Evolutionary conservation across 2,329 filamentous ascomycete species (phyloP).

Genomic region (Didymella segeticola): DNA sequence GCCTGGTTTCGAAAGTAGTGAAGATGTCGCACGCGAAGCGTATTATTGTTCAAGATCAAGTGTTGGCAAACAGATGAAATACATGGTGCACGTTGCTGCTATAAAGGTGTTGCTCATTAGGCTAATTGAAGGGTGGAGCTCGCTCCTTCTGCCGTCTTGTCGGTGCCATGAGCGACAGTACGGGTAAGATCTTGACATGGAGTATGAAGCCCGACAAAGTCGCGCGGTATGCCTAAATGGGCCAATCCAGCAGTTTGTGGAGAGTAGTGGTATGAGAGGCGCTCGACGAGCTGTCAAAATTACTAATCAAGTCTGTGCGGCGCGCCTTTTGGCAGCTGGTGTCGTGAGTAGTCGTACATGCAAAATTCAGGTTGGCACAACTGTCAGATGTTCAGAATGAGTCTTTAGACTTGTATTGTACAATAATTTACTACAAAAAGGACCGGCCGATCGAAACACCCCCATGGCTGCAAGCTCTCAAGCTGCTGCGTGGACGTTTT

Average conservation of each 20-base stretch:
- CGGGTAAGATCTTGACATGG: conserved; percentile 19
- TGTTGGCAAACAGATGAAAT: background rate
- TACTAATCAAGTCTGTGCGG: conserved; percentile 7
- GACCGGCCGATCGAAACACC: background rate
- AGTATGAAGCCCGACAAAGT: conserved; percentile 27
- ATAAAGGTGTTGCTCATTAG: conserved; percentile 34
- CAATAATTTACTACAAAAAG: background rate
- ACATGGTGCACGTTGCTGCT: conserved; percentile 5
- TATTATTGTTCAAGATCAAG: background rate
- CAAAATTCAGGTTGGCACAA: background rate
- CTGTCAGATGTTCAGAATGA: no score
- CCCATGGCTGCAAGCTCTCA: background rate
- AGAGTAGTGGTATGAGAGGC: background rate
- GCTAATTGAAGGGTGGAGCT: conserved; percentile 40
- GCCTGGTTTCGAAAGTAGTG: background rate
- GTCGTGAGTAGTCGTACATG: background rate
- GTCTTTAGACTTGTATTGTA: conserved; percentile 4
- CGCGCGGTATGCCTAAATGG: conserved; percentile 27
- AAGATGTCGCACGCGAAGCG: background rate
- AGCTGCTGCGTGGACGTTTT: background rate
- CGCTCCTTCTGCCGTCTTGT: conserved; percentile 35
- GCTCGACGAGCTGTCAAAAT: background rate
- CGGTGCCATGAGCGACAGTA: conserved; percentile 10
- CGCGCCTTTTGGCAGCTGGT: background rate
- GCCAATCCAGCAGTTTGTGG: conserved; percentile 3